Evolutionary conservation across 768 basidiomycete genomes (phyloP).

Genomic region (Fomitopsis pulvina): DNA sequence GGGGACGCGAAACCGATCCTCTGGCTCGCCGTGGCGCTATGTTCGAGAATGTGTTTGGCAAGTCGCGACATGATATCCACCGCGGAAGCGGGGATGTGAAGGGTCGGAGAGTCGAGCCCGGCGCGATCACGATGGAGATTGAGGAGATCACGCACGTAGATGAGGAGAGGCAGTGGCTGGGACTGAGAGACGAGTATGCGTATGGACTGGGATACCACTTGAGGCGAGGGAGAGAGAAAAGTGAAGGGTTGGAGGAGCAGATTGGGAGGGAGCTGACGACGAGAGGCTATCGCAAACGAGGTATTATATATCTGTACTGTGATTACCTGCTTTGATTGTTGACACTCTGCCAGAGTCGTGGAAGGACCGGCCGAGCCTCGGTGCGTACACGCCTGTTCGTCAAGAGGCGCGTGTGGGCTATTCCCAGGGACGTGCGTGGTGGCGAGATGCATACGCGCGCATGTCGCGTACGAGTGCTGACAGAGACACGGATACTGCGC

Average conservation of each 20-base stretch:
- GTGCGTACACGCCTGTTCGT: not conserved
- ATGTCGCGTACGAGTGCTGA: slow-evolving; percentile 9
- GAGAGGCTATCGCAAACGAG: slow-evolving; percentile 32
- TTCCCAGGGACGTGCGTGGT: slow-evolving; percentile 10
- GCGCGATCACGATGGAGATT: slow-evolving; percentile 31
- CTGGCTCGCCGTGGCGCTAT: slow-evolving; percentile 36
- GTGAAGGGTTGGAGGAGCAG: slow-evolving; percentile 45
- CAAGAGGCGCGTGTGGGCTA: not conserved
- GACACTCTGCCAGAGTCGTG: not conserved
- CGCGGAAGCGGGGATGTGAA: slow-evolving; percentile 3
- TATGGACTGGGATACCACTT: slow-evolving; percentile 33
- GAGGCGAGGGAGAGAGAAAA: slow-evolving; percentile 34
- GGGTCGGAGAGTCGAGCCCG: slow-evolving; percentile 6
- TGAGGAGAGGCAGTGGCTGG: slow-evolving; percentile 48
- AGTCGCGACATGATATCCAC: slow-evolving; percentile 17
- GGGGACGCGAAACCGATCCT: slow-evolving; percentile 47
- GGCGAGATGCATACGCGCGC: slow-evolving; percentile 13
- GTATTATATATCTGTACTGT: slow-evolving; percentile 6
- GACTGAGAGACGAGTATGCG: slow-evolving; percentile 38
- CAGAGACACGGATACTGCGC: not conserved
- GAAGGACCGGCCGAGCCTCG: not conserved
- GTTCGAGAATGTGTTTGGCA: slow-evolving; percentile 28
- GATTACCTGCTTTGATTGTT: not conserved
- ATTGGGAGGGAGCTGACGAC: slow-evolving; percentile 47
- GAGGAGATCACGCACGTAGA: slow-evolving; percentile 36